Conservation (phyloP, 108 stramenopile genomes). For the Discostella pseudostelligera region DNA sequence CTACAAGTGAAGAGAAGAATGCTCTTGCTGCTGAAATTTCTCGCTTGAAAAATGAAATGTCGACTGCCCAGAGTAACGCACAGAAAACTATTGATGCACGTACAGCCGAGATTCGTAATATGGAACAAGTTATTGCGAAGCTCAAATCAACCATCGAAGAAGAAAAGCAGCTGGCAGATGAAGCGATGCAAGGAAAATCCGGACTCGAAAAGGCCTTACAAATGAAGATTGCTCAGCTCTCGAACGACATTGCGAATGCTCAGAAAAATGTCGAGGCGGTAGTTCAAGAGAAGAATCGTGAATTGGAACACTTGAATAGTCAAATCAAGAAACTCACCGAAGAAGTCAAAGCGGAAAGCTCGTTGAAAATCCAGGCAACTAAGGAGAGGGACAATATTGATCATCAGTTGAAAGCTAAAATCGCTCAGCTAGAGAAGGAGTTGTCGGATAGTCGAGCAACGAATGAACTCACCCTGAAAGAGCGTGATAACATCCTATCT, state of each 20-base stretch:
- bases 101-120: slow-evolving; percentile 22
- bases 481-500: slow-evolving; percentile 22
- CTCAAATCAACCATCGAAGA: slow-evolving; percentile 22
- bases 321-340: slow-evolving; percentile 58
- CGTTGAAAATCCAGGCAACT: slow-evolving; percentile 29
- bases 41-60: slow-evolving; percentile 18
- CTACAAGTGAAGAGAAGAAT: slow-evolving; percentile 8
- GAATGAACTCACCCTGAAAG: slow-evolving; percentile 17
- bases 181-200: slow-evolving; percentile 36
- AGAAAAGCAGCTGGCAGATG: slow-evolving; percentile 24
- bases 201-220: slow-evolving; percentile 36
- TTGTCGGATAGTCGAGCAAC: slow-evolving; percentile 13
- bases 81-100: slow-evolving; percentile 22
- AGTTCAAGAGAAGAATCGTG: slow-evolving; percentile 19
- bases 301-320: slow-evolving; percentile 32
- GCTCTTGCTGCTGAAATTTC: slow-evolving; percentile 16
- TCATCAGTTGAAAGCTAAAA: slow-evolving; percentile 25
- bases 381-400: slow-evolving; percentile 20
- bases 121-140: slow-evolving; percentile 20
- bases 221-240: slow-evolving; percentile 27
- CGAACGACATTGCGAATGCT: slow-evolving; percentile 13
- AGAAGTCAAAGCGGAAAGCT: slow-evolving; percentile 45
- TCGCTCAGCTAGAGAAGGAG: slow-evolving; percentile 19
- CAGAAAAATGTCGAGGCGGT: slow-evolving; percentile 5
- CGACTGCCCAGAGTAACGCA: slow-evolving; percentile 8